Conservation (phyloP, 768 basidiomycete species). For the Termitomyces sp. region DNA sequence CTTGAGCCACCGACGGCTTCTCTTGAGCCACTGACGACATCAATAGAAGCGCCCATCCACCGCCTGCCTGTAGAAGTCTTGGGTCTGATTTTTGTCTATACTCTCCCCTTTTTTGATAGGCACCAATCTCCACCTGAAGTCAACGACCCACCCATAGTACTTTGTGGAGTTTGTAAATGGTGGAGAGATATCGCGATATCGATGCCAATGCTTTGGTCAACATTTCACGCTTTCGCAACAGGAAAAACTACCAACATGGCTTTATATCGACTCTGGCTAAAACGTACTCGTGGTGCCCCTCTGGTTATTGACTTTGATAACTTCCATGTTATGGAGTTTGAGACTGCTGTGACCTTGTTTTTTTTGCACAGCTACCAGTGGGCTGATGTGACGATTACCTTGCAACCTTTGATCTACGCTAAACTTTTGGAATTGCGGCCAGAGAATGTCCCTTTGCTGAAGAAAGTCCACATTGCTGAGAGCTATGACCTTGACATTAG, state of each 20-base stretch:
- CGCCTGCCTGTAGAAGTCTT: not conserved
- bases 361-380: not conserved
- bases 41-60: not conserved
- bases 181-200: no score
- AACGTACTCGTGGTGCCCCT: no score
- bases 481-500: no score
- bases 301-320: not conserved
- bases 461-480: not conserved
- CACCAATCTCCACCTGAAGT: no score
- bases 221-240: not conserved
- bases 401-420: not conserved
- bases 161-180: not conserved
- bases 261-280: no score
- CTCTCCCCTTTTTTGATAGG: not conserved
- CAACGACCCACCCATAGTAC: not conserved
- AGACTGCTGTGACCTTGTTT: not conserved
- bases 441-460: not conserved
- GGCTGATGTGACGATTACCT: not conserved
- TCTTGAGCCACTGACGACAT: no score
- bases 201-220: not conserved
- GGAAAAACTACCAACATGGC: not conserved
- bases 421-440: not conserved
- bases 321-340: not conserved
- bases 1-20: no score
- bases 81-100: not conserved